phyloP scores from a whole-genome alignment of 257 asterid genomes.

The Gentiana straminea region DNA sequence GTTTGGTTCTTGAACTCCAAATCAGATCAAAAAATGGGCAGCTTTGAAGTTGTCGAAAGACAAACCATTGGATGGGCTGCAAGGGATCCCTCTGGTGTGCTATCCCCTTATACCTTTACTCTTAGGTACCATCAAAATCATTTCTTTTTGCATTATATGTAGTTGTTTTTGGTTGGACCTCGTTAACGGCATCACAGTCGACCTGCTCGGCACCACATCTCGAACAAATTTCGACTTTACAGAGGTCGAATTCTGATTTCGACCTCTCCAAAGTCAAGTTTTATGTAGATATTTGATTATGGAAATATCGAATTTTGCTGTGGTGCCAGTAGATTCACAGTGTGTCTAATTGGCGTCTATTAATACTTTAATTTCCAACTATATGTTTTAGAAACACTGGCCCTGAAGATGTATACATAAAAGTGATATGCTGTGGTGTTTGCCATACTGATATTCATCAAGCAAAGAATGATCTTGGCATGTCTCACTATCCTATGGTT shows the following conservation, averaged over 20 bases:
- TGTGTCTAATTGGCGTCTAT: too few species aligned
- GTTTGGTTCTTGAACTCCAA: too few species aligned
- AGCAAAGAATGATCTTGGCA: conserved; percentile 84
- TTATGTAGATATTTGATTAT: too few species aligned
- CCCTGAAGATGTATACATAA: conserved; percentile 68
- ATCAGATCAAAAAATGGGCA: conserved; percentile 32
- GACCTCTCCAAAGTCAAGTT: too few species aligned
- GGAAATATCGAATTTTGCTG: too few species aligned
- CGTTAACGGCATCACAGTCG: too few species aligned
- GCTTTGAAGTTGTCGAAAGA: conserved; percentile 51
- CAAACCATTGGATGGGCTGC: conserved; percentile 79
- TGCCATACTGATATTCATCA: conserved; percentile 89
- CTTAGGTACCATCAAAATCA: conserved; percentile 40
- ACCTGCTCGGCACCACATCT: too few species aligned
- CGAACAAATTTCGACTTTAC: too few species aligned
- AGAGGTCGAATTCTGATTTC: too few species aligned
- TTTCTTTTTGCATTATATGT: too few species aligned
- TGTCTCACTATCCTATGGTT: conserved; percentile 94
- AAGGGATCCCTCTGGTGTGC: conserved; percentile 72
- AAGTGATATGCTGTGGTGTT: conserved; percentile 74
- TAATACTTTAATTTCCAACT: neutral
- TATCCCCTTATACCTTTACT: conserved; percentile 62
- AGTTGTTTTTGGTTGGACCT: neutral
- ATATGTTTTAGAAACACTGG: conserved; percentile 52
- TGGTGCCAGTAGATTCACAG: too few species aligned